Evolutionary conservation across 768 basidiomycete genomes (phyloP).

Genomic region (Brasilioporus rufonigricans): DNA sequence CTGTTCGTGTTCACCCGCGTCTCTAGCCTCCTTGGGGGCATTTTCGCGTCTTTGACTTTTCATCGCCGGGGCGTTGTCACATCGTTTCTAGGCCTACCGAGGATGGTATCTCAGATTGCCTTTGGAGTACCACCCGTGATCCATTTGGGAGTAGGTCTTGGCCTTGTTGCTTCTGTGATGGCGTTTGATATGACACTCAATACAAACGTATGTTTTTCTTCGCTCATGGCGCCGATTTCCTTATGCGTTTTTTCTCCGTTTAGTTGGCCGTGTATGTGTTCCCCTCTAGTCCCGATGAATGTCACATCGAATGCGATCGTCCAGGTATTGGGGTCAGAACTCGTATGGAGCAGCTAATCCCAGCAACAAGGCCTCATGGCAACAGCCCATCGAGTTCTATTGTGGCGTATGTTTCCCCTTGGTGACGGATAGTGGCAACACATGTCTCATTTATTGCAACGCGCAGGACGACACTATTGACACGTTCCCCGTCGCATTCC

Average conservation of each 20-base stretch:
- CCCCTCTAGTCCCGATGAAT: neutral
- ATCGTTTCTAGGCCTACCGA: neutral
- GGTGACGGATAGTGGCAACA: neutral
- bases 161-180: slow-evolving; percentile 10
- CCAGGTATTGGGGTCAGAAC: slow-evolving; percentile 38
- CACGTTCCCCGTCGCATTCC: too few relatives aligned
- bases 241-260: neutral
- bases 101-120: too few relatives aligned
- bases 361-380: too few relatives aligned
- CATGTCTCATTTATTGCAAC: too few relatives aligned
- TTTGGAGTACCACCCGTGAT: slow-evolving; percentile 3
- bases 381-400: slow-evolving; percentile 31
- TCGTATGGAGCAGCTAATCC: too few relatives aligned
- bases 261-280: slow-evolving; percentile 27
- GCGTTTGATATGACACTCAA: slow-evolving; percentile 27
- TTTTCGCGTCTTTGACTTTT: neutral
- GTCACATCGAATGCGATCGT: neutral
- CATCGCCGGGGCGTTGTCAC: neutral
- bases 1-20: neutral
- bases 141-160: slow-evolving; percentile 18
- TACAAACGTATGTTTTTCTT: slow-evolving; percentile 21
- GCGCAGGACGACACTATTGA: too few relatives aligned
- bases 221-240: neutral
- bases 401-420: slow-evolving; percentile 12
- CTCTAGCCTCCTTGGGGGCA: neutral